Base-by-base conservation (phyloP, 305 asterid genomes). In the Nicotiana rustica region DNA sequence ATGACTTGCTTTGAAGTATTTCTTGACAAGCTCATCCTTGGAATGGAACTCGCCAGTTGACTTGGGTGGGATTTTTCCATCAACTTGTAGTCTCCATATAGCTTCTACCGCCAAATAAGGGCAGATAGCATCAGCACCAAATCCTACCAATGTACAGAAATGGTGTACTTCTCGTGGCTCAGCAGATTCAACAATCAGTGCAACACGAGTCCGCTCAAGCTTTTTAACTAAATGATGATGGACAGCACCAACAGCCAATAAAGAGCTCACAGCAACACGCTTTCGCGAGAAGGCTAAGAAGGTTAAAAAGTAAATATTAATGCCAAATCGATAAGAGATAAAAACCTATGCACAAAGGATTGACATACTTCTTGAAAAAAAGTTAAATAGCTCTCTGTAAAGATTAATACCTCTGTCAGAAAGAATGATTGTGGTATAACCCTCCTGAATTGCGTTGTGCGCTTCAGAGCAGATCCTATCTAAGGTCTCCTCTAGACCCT, bases 101-200 rank as follows among this genome's bases (percentile, higher is more conserved):
- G 97, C 96, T 88, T 97, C 99, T 79, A 93, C 71, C 10, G 99
- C 97, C 88, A 97, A 87, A 85, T 97, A 97, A 52, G 99, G 99
- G 88, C 99, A 97, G 88, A 93, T 91, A 31, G 97, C 99, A 88
- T 97, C 99, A 21, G 97, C 99, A 66, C 99, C 99, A 86, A 95
- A 97, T 84, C 99, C 99, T 15, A 97, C 97, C 66, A 97, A 93
- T 4, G 99, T 95, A 82, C 99, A 97, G 87, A 97, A 97, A 87
- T 97, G 99, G 85, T 95, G 99, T 77, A 97, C 99, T 90, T 97
- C 99, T 66, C 99, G 94, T 57, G 99, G 99, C 89, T 97, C 99
- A 4, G 99, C 99, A 68, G 99, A 93, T 83, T 97, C 99, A 81
- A 97, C 82, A 59, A 97, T 85, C 89, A 97, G 88, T 61, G 97